Evolutionary conservation across 176 grass and related monocot genomes (phyloP).

Genomic region (bread wheat (Triticum aestivum)): IWGSC_CS_RefSeq_v2.1 NC_057804.1:375717219-375717718

Average conservation of each 20-base stretch:
- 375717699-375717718: not conserved
- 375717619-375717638: not conserved
- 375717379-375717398: constrained; percentile 86
- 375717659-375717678: constrained; percentile 28
- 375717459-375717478: constrained; percentile 80
- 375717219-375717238: too few species aligned
- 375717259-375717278: not conserved
- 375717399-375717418: constrained; percentile 90
- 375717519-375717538: not conserved
- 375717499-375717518: constrained; percentile 90
- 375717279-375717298: constrained; percentile 67
- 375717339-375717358: constrained; percentile 72
- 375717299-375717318: constrained; percentile 75
- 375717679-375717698: constrained; percentile 25
- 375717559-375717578: constrained; percentile 3
- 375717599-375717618: constrained; percentile 18
- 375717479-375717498: constrained; percentile 96
- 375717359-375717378: constrained; percentile 81
- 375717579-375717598: constrained; percentile 26
- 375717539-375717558: constrained; percentile 18
- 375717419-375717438: constrained; percentile 87
- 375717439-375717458: constrained; percentile 82
- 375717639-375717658: constrained; percentile 23
- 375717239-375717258: too few species aligned
- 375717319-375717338: constrained; percentile 85